These are phyloP conservation scores for Mycena latifolia DNA, from an alignment of 768 basidiomycete genomes.

Conservation along the genomic window DNA sequence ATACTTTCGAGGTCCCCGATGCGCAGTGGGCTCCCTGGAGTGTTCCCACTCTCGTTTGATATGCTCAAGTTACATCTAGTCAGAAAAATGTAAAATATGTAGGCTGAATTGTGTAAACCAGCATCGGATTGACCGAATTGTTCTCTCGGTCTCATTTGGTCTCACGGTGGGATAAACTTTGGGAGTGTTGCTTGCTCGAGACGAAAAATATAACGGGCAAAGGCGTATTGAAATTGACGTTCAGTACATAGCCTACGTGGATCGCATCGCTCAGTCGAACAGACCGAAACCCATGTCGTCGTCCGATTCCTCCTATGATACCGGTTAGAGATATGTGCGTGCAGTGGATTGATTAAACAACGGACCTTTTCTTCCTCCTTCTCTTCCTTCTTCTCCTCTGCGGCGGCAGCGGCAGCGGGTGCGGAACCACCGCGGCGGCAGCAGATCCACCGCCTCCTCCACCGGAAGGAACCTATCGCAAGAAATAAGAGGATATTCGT, in stretches of 20 bases:
- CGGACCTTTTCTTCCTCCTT: constrained; percentile 90
- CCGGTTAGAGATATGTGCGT: constrained; percentile 2
- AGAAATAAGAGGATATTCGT: constrained; percentile 22
- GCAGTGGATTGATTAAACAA: constrained; percentile 40
- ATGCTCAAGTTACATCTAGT: too few relatives aligned
- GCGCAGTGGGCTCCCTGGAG: constrained; percentile 33
- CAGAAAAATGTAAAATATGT: too few relatives aligned
- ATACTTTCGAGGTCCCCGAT: constrained; percentile 27
- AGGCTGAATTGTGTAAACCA: too few relatives aligned
- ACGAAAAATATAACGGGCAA: constrained; percentile 7
- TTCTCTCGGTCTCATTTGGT: too few relatives aligned
- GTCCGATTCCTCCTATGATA: constrained; percentile 87
- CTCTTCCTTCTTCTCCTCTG: constrained; percentile 90
- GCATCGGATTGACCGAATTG: too few relatives aligned
- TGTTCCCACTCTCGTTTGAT: constrained; percentile 15
- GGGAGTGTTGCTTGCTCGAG: too few relatives aligned
- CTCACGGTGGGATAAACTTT: too few relatives aligned
- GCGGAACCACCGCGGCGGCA: constrained; percentile 64
- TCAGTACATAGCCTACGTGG: constrained; percentile 23
- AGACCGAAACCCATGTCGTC: constrained; percentile 99
- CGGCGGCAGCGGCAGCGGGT: constrained; percentile 72
- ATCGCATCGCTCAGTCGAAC: constrained; percentile 79
- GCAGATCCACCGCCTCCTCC: constrained; percentile 75
- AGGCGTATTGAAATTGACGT: constrained; percentile 17
- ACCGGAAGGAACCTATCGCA: constrained; percentile 86